Base-by-base conservation (phyloP, 2,329 filamentous ascomycete species). In the Cordyceps tenuipes region DNA sequence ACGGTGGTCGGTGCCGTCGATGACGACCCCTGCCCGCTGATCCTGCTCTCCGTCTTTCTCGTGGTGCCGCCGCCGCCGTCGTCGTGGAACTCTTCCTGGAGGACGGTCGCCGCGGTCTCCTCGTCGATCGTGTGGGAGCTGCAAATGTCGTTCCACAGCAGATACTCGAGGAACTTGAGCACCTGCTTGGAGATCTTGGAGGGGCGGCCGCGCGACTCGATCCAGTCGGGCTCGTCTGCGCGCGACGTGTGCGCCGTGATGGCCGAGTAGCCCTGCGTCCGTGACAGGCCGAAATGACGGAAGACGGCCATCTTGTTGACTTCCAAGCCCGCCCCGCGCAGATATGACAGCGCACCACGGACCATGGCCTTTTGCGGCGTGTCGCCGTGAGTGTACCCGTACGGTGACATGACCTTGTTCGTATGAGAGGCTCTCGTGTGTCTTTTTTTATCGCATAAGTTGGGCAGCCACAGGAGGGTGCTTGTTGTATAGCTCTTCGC, bases 231-330 rank as follows among this genome's bases (percentile, higher is more conserved):
- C 55, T 74, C 71, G 54, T 72, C 70, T 41, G 70, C 68, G 8
- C 70, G 65, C 31, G 55, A 13, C 31, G 46, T 43, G 19, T 23
- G 67, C 21, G 68, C 63, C 62, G 63, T 73, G n/a, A 74, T 63
- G 1, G 72, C 72, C 36, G 71, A 69, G 58, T 74, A 74, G 41
- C 72, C 72, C 60, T 74, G 72, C 2, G 72, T 73, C 0, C 72
- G 71, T 34, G 72, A 72, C 15, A 75, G 67, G 21, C 70, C 70
- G 65, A 75, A 74, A 63, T 75, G 72, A 36, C 71, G 68, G 62
- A 75, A 74, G 62, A 75, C 73, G 66, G 72, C 71, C 36, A 70
- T 70, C 65, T 74, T 74, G 67, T 75, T 74, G 57, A 74, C 71
- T 2, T 70, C 70, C 19, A 74, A 66, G 59, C 71, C 71, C 39